Evolutionary conservation across 768 basidiomycete species (phyloP).

Genomic region (Agrocybe pediades): DNA sequence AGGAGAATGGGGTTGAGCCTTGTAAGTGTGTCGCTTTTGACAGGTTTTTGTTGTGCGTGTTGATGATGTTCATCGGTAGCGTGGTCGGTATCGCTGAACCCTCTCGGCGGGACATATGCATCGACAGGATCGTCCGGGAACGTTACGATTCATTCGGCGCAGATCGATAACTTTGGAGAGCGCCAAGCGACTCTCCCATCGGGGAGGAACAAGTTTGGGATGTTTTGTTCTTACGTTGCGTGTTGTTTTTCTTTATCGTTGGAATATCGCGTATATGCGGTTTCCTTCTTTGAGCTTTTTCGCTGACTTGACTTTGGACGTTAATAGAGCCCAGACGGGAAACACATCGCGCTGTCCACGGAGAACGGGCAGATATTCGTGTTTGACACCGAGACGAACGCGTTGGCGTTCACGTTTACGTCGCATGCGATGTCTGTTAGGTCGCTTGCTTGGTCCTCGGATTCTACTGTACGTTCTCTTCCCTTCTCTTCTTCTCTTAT

Average conservation of each 20-base stretch:
- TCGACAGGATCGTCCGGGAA: conserved; percentile 75
- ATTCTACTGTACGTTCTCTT: conserved; percentile 69
- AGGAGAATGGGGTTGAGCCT: conserved; percentile 63
- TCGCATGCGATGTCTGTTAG: conserved; percentile 92
- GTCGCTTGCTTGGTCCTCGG: conserved; percentile 85
- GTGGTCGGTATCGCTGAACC: conserved; percentile 85
- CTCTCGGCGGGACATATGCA: conserved; percentile 71
- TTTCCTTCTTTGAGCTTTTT: not conserved
- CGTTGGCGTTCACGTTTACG: conserved; percentile 70
- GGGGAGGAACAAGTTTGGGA: conserved; percentile 77
- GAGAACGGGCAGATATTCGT: conserved; percentile 90
- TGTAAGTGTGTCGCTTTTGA: conserved; percentile 45
- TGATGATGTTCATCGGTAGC: conserved; percentile 43
- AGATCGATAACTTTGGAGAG: conserved; percentile 65
- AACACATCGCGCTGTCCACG: conserved; percentile 75
- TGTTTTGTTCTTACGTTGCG: conserved; percentile 71
- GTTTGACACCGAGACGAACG: conserved; percentile 73
- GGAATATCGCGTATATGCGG: too few relatives aligned
- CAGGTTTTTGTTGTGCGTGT: conserved; percentile 6
- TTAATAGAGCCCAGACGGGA: conserved; percentile 88
- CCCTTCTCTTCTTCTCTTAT: not conserved
- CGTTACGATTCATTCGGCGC: conserved; percentile 71
- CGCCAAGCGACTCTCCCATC: conserved; percentile 59
- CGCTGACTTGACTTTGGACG: not conserved
- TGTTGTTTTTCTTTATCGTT: not conserved